These are phyloP conservation scores for Inga oerstediana DNA, from an alignment of 306 rosid genomes.

Conservation along the genomic window DNA sequence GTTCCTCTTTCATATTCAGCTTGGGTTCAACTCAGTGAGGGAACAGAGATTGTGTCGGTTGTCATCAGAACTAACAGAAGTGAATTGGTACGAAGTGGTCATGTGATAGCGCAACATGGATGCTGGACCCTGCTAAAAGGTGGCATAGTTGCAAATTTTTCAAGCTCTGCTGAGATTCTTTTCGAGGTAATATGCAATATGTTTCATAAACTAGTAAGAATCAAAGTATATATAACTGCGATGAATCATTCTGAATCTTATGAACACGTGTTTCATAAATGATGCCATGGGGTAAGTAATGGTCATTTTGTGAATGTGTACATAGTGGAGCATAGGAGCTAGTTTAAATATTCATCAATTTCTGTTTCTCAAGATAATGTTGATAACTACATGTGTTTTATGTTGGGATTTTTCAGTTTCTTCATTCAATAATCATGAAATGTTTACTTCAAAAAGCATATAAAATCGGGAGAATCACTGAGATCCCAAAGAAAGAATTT, in stretches of 20 bases:
- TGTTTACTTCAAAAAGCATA: not conserved
- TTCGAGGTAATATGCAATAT: constrained; percentile 52
- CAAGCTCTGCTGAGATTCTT: constrained; percentile 52
- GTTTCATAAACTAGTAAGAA: not conserved
- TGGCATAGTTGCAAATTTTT: constrained; percentile 63
- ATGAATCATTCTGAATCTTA: not conserved
- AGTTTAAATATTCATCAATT: not conserved
- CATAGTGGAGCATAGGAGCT: not conserved
- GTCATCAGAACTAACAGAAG: constrained; percentile 45
- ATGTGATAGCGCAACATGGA: constrained; percentile 55
- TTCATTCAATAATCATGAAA: not conserved
- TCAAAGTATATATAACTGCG: not conserved
- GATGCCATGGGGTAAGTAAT: too few species aligned
- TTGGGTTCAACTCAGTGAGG: constrained; percentile 75
- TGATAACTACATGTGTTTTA: not conserved
- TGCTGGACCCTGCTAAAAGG: constrained; percentile 81
- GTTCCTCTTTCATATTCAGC: constrained; percentile 38
- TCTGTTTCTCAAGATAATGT: not conserved
- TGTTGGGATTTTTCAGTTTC: not conserved
- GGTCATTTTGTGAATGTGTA: not conserved
- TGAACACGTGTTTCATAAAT: not conserved
- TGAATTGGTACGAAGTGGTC: constrained; percentile 48
- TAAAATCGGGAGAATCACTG: too few species aligned
- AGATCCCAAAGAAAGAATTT: too few species aligned
- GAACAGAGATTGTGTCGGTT: constrained; percentile 55